Percentiles rank a stretch among this genome's conserved stretches.
phyloP scores from a whole-genome alignment of 1,284 basidiomycete species.

The Austroboletus niveus region DNA sequence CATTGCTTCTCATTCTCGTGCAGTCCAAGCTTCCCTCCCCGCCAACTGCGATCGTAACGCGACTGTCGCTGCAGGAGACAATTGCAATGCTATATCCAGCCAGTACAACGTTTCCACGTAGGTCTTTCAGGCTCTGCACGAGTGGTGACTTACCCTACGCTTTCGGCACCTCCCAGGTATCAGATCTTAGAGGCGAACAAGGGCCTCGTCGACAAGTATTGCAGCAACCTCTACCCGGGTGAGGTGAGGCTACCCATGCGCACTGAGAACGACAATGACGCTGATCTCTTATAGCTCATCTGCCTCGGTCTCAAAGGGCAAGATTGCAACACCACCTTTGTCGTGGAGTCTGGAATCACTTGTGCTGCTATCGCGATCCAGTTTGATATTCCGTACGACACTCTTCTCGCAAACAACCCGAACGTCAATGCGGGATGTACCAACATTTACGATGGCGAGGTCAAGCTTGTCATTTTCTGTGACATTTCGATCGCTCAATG shows the following conservation, averaged over 20 bases:
- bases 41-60: slow-evolving; percentile 39
- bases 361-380: not conserved
- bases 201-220: slow-evolving; percentile 33
- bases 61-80: slow-evolving; percentile 34
- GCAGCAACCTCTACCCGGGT: slow-evolving; percentile 37
- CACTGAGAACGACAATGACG: not conserved
- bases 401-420: not conserved
- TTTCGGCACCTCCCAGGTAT: slow-evolving; percentile 28
- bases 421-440: not conserved
- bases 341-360: too few species aligned
- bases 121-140: slow-evolving; percentile 5
- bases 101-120: slow-evolving; percentile 45
- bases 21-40: slow-evolving; percentile 20
- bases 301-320: slow-evolving; percentile 26
- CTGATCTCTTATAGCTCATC: slow-evolving; percentile 23
- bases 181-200: slow-evolving; percentile 41
- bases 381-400: not conserved
- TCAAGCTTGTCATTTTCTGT: not conserved
- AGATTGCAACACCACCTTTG: not conserved
- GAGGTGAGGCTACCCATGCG: slow-evolving; percentile 15
- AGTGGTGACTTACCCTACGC: not conserved
- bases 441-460: not conserved
- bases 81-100: slow-evolving; percentile 40
- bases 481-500: too few species aligned
- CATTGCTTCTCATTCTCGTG: not conserved